These are phyloP conservation scores for Seiridium unicorne DNA, from an alignment of 2,329 filamentous ascomycete genomes.

Conservation along the genomic window DNA sequence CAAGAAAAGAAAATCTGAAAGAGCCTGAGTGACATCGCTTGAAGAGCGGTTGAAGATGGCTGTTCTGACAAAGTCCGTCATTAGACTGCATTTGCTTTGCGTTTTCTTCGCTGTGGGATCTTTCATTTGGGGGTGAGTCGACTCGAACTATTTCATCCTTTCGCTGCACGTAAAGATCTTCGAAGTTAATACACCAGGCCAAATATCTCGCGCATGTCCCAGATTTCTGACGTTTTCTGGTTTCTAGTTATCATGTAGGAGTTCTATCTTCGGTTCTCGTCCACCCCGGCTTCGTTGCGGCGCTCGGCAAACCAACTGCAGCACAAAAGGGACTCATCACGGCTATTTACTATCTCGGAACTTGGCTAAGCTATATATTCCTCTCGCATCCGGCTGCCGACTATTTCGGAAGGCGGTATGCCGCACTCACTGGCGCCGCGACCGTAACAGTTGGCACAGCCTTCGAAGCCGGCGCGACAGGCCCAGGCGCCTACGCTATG, in stretches of 20 bases:
- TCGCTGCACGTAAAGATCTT: neutral
- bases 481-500: conserved; percentile 38
- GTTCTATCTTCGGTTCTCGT: conserved; percentile 56
- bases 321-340: conserved; percentile 51
- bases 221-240: neutral
- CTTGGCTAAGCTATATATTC: conserved; percentile 53
- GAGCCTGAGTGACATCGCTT: too few species aligned
- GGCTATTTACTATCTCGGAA: conserved; percentile 57
- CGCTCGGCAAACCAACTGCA: conserved; percentile 42
- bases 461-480: conserved; percentile 43
- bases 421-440: conserved; percentile 45
- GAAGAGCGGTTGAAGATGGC: conserved; percentile 13
- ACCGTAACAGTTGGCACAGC: conserved; percentile 47
- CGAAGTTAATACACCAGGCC: neutral
- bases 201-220: too few species aligned
- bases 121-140: conserved; percentile 52
- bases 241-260: conserved; percentile 49
- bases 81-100: conserved; percentile 45
- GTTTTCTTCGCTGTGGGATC: conserved; percentile 54
- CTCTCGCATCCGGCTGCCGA: conserved; percentile 52
- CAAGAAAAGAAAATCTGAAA: too few species aligned
- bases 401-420: conserved; percentile 47
- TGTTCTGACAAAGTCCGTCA: conserved; percentile 29
- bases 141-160: neutral
- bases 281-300: conserved; percentile 50